Evolutionary conservation across 2,329 filamentous ascomycete species (phyloP).

Genomic region (Orbilia ellipsospora): DNA sequence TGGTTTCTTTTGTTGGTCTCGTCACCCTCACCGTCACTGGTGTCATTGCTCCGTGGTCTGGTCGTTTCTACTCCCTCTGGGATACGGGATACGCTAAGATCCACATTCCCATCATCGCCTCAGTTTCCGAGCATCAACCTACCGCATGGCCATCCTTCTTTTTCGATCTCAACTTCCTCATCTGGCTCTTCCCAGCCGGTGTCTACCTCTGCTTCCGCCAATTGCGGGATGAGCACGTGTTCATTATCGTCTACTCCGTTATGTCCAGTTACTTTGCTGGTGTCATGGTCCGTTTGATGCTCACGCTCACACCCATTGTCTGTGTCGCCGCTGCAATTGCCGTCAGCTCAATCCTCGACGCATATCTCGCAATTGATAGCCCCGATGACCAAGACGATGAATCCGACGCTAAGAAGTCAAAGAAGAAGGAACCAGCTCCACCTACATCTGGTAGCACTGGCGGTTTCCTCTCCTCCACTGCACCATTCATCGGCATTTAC

Average conservation of each 20-base stretch:
- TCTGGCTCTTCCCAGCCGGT: slow-evolving; percentile 98
- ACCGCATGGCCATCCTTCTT: slow-evolving; percentile 99
- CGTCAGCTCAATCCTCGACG: slow-evolving; percentile 86
- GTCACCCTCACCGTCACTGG: slow-evolving; percentile 84
- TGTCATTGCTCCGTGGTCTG: slow-evolving; percentile 95
- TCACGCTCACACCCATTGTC: slow-evolving; percentile 94
- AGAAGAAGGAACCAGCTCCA: slow-evolving; percentile 64
- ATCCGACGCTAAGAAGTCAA: slow-evolving; percentile 68
- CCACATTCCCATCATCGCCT: slow-evolving; percentile 98
- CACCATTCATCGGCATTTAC: slow-evolving; percentile 77
- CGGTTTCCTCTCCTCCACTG: slow-evolving; percentile 52
- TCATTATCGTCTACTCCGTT: slow-evolving; percentile 96
- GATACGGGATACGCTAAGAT: slow-evolving; percentile 99
- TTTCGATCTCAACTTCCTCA: slow-evolving; percentile 97
- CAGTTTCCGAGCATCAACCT: slow-evolving; percentile 98
- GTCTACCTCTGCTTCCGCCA: slow-evolving; percentile 98
- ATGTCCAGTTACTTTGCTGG: slow-evolving; percentile 98
- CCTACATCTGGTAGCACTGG: slow-evolving; percentile 1
- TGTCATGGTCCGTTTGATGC: slow-evolving; percentile 99
- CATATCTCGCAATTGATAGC: slow-evolving; percentile 76
- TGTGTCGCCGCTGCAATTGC: slow-evolving; percentile 93
- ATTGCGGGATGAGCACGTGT: slow-evolving; percentile 95
- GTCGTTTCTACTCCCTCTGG: slow-evolving; percentile 99
- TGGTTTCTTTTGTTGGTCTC: slow-evolving; percentile 78
- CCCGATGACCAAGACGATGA: slow-evolving; percentile 70